These are phyloP conservation scores for Graphiopsis chlorocephala DNA, from an alignment of 2,329 filamentous ascomycete genomes.

Conservation along the genomic window DNA sequence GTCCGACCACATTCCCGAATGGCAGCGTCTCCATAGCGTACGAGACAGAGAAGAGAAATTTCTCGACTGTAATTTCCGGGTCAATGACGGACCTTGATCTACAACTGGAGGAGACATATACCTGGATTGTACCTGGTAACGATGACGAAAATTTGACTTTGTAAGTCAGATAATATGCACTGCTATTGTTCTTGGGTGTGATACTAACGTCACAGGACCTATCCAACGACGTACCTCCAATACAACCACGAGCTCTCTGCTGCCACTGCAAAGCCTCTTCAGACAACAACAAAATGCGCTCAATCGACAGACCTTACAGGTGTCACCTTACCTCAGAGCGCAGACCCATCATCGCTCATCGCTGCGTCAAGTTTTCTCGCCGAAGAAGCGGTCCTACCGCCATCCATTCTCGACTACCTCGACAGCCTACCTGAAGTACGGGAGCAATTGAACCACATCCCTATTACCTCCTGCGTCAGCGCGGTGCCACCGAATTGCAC, in stretches of 20 bases:
- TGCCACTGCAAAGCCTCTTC: not conserved
- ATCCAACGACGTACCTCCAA: slow-evolving; percentile 2
- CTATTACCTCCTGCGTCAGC: not conserved
- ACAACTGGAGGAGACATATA: not conserved
- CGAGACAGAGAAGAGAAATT: not conserved
- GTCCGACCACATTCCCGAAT: not conserved
- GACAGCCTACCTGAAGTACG: not conserved
- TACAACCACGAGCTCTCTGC: not conserved
- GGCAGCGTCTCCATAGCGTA: not conserved
- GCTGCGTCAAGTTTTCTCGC: not conserved
- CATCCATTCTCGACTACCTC: not conserved
- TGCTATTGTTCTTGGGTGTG: not conserved
- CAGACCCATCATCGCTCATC: not conserved
- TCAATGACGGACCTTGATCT: not conserved
- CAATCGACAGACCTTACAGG: not conserved
- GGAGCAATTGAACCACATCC: not conserved
- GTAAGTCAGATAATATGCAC: not conserved
- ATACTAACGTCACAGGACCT: not conserved
- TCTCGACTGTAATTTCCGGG: not conserved
- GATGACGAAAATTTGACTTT: not conserved
- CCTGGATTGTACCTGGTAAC: not conserved
- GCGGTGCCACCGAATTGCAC: not conserved
- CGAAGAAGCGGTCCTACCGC: not conserved
- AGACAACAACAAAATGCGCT: not conserved
- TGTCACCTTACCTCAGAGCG: not conserved